These are phyloP conservation scores for Globisporangium sylvaticum DNA, from an alignment of 352 stramenopile genomes.

Conservation along the genomic window DNA sequence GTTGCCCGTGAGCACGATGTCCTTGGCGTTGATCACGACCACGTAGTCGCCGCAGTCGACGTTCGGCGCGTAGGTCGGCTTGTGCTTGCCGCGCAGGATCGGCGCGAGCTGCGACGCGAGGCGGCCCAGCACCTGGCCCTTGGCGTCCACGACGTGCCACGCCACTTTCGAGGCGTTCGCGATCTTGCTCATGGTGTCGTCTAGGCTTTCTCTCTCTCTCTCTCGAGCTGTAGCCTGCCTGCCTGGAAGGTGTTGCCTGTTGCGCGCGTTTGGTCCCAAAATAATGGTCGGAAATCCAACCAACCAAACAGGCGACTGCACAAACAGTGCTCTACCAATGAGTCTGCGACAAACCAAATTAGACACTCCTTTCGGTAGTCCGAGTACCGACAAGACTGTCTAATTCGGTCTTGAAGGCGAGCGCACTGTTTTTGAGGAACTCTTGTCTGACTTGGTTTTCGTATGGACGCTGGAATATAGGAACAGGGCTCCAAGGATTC, in stretches of 20 bases:
- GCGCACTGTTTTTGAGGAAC: too few species aligned
- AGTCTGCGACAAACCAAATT: too few species aligned
- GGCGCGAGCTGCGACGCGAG: slow-evolving; percentile 94
- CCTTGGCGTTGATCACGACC: slow-evolving; percentile 95
- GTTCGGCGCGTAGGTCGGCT: slow-evolving; percentile 97
- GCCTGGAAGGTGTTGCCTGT: not conserved
- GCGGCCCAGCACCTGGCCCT: slow-evolving; percentile 94
- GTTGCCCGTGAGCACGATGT: slow-evolving; percentile 94
- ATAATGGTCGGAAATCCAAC: not conserved
- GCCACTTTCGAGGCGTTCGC: slow-evolving; percentile 74
- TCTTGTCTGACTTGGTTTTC: too few species aligned
- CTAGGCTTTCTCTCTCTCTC: not conserved
- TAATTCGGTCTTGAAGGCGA: too few species aligned
- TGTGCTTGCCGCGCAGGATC: slow-evolving; percentile 98
- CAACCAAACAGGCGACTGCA: not conserved
- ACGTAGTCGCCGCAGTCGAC: slow-evolving; percentile 98
- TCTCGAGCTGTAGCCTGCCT: not conserved
- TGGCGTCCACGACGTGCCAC: slow-evolving; percentile 97
- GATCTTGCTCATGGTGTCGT: slow-evolving; percentile 74
- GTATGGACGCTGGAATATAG: too few species aligned
- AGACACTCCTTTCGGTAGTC: too few species aligned
- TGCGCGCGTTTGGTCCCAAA: not conserved
- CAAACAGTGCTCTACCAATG: too few species aligned
- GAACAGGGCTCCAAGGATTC: too few species aligned
- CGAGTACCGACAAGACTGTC: too few species aligned